Base-by-base conservation (phyloP, 208 protist genomes). In the Crithidia fasciculata region DNA sequence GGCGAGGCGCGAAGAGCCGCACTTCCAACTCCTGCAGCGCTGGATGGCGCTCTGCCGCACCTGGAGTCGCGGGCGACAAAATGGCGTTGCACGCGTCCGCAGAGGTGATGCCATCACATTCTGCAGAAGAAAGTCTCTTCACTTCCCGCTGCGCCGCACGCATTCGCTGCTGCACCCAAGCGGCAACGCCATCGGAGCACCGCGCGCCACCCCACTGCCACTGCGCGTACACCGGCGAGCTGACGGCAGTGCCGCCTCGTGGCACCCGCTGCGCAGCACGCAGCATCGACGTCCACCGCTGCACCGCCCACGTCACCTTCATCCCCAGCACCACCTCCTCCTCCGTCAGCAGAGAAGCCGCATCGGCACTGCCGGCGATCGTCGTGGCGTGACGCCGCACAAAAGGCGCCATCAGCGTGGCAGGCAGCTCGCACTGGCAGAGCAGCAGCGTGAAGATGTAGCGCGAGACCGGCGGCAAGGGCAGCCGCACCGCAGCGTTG, bases 381-480 rank as follows among this genome's bases (percentile, higher is more conserved):
- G 19, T 16, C 13, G 43, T 12, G 18, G 61, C 52, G 52, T 76
- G 61, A n/a, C 28, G 37, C 37, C 54, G 75, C 19, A 74, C 56
- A 37, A 80, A 74, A 13, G 74, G 67, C 5, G 55, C 28, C 68
- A 80, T 74, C 7, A 80, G 56, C 37, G 62, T 57, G 8, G 72
- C 44, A 2, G 60, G 71, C 28, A 84, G 60, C 65, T 73, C 56
- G 19, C 69, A 52, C 40, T 77, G 57, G 67, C 72, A 88, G 44
- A 82, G 70, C 41, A 87, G 75, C 54, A 83, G 81, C 10, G 78
- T 78, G 59, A 91, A 85, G 15, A 76, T 59, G 56, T 84, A 84
- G 13, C 86, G 81, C 13, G 86, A 80, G 19, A 91, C 47, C 0
- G 60, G 58, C 5, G 72, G 55, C 61, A 91, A 55, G 18, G 83